Evolutionary conservation across 1,284 basidiomycete genomes (phyloP).

Genomic region (Clitocybe nebularis): DNA sequence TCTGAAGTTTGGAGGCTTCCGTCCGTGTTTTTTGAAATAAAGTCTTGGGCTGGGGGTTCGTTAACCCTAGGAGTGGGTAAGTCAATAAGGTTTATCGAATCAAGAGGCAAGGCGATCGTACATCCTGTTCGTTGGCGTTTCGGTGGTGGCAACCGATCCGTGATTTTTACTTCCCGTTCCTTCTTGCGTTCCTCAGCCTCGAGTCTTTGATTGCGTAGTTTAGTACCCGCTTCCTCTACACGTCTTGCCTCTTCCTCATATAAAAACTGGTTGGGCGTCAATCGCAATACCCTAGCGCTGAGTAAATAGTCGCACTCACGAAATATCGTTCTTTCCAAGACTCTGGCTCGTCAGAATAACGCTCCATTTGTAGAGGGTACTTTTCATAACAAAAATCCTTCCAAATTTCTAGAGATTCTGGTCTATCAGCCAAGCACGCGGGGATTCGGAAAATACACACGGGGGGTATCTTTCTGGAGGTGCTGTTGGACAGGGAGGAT

Average conservation of each 20-base stretch:
- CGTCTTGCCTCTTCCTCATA: slow-evolving; percentile 53
- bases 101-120: slow-evolving; percentile 28
- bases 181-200: slow-evolving; percentile 69
- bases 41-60: slow-evolving; percentile 50
- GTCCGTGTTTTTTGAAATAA: slow-evolving; percentile 72
- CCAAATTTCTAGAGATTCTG: slow-evolving; percentile 58
- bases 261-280: slow-evolving; percentile 53
- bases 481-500: slow-evolving; percentile 35
- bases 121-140: slow-evolving; percentile 56
- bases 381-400: slow-evolving; percentile 55
- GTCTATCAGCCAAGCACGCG: slow-evolving; percentile 14
- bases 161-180: slow-evolving; percentile 68
- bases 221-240: slow-evolving; percentile 55
- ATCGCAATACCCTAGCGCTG: too few relatives aligned
- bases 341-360: slow-evolving; percentile 42
- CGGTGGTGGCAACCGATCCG: slow-evolving; percentile 56
- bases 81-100: slow-evolving; percentile 12
- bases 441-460: slow-evolving; percentile 30
- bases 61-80: slow-evolving; percentile 39
- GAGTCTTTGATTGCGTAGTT: slow-evolving; percentile 58
- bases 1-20: slow-evolving; percentile 65
- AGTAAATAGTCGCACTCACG: slow-evolving; percentile 37
- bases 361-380: slow-evolving; percentile 50
- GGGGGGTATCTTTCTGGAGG: slow-evolving; percentile 53
- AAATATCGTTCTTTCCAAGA: slow-evolving; percentile 70